Base-by-base conservation (phyloP, 306 rosid species). In the Morella rubra region DNA sequence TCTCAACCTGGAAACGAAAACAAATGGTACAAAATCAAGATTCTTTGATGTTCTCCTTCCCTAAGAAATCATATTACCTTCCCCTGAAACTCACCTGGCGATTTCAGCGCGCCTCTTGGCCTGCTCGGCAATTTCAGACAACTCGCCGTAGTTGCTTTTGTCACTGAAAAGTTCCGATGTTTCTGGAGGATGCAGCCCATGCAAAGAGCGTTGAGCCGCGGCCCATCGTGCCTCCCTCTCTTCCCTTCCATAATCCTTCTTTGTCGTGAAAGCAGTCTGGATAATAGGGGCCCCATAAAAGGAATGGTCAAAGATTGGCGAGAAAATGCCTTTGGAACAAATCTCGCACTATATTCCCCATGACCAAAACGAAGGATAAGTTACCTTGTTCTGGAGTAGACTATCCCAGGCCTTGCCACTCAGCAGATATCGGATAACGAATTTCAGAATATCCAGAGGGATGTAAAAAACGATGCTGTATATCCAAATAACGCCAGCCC, bases 201-300 rank as follows among this genome's bases (percentile, higher is more conserved):
- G 98, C 1, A 91, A 80, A 13, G 98, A 90, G 22, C 98, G 90
- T 81, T 93, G 98, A 55, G 96, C 95, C 13, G 89, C 67, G 11
- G 98, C 96, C 98, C 98, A 93, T 79, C 91, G 98, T 55, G 98
- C 98, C 73, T 89, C 98, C 75, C 98, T 84, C 69, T 88, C 96
- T 18, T 90, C 98, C 65, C 46, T 90, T 73, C 98, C 98, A 69
- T 93, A 93, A 71, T 93, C 94, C 66, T 84, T 91, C 89, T 91
- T 91, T 51, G 93, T 44, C 41, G 95, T 86, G 90, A 93, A 93
- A 74, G 98, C 98, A 80, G 77, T 76, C 98, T 90, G 76, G 78
- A 71, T 41, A 24, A 40, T 18, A 56, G 0, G 0, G 14, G 3
- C 59, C 32, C 32, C 27, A 14, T 5, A 47, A 11, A 40, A 22